Evolutionary conservation across 176 grass and related monocot species (phyloP).

Genomic region (Raddia guianensis): DNA sequence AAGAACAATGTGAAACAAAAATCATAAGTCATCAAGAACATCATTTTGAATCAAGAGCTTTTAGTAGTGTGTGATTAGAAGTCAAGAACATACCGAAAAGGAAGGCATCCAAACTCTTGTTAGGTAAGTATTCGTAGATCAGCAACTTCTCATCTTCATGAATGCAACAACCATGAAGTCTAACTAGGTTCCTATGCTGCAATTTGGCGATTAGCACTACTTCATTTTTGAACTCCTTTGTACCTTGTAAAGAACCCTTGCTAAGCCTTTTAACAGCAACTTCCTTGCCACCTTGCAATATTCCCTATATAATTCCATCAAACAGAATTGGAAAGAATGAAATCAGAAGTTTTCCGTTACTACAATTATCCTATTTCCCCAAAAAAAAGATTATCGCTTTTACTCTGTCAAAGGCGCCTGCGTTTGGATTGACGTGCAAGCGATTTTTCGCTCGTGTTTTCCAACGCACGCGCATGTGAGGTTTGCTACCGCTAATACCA

Average conservation of each 20-base stretch:
- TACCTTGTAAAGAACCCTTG: constrained; percentile 43
- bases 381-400: no score
- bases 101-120: constrained; percentile 65
- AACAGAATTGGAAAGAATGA: neutral
- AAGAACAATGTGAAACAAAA: constrained; percentile 26
- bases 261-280: constrained; percentile 62
- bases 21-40: neutral
- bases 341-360: neutral
- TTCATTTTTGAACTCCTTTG: constrained; percentile 59
- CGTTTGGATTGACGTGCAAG: no score
- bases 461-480: no score
- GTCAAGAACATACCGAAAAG: constrained; percentile 48
- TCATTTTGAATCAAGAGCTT: neutral
- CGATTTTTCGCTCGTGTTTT: no score
- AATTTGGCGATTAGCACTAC: constrained; percentile 63
- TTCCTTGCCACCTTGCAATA: constrained; percentile 44
- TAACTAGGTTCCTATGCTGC: constrained; percentile 63
- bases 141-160: constrained; percentile 57
- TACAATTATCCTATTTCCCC: neutral
- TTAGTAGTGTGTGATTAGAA: neutral
- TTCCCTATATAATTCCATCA: constrained; percentile 38
- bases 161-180: constrained; percentile 52
- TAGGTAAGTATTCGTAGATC: constrained; percentile 62
- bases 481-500: no score
- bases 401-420: no score